Evolutionary conservation across 805 yeast genomes (phyloP), one percentile per base, ranked within the genome.

Genomic region (Schwanniomyces occidentalis): DNA sequence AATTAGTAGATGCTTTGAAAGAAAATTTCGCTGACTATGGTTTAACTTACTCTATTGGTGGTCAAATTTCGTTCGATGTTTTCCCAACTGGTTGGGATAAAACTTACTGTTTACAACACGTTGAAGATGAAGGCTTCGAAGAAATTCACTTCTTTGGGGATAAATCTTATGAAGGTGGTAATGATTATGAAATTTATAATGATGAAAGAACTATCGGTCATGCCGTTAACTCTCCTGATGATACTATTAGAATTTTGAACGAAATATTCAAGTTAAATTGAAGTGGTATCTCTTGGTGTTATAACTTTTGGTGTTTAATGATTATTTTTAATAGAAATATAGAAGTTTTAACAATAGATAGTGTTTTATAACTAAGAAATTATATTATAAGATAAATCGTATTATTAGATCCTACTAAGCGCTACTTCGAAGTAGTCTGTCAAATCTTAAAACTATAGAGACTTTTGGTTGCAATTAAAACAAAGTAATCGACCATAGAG

Each of bases 21-120:
- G 77, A 78, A 59, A 78, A 81, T 56, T 93, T 93, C 76, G 65
- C 91, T 38, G 91, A 90, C 65, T 73, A 73, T 55, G 85, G 83
- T 37, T 77, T 93, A 59, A 91, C 98, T 49, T 93, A 85, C 78
- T 93, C 99, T 41, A 93, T 93, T 48, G 99, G 99, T 66, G 99
- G 99, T 53, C 98, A 93, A 77, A 93, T 93, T 64, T 91, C 98
- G 22, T 93, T 93, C 56, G 99, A 93, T 58, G 98, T 93, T 46
- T 93, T 93, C 91, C 99, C 99, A 73, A 87, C 96, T 46, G 99
- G 99, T 59, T 93, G 99, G 99, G 99, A 93, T 71, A 93, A 93
- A 80, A 93, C 99, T 44, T 93, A 91, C 75, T 87, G 95, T 68
- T 78, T 93, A 61, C 89, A 84, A 68, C 99, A 91, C 69, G 90